Evolutionary conservation across 2,329 filamentous ascomycete species (phyloP).

Genomic region (Coniochaeta sp.): DNA sequence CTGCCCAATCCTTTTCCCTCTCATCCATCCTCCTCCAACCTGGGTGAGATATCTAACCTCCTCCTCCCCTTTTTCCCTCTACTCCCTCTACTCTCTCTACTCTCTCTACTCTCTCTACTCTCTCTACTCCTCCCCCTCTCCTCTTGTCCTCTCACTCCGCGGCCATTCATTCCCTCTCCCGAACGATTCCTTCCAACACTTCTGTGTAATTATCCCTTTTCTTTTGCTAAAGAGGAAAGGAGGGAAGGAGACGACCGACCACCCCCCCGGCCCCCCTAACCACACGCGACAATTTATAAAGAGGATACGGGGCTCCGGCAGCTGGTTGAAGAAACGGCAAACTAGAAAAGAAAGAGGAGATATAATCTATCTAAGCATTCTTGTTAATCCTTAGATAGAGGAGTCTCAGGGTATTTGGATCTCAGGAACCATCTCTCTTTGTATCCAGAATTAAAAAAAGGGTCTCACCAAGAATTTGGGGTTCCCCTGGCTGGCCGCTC

Average conservation of each 20-base stretch:
- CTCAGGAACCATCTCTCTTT: too few relatives aligned
- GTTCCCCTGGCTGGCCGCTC: conserved; percentile 10
- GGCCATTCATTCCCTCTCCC: conserved; percentile 50
- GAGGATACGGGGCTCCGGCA: conserved; percentile 11
- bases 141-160: conserved; percentile 26
- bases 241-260: conserved; percentile 26
- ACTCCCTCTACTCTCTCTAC: too few relatives aligned
- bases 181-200: conserved; percentile 37
- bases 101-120: conserved; percentile 13
- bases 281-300: conserved; percentile 18
- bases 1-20: conserved; percentile 50
- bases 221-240: conserved; percentile 21
- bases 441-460: too few relatives aligned
- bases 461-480: conserved; percentile 2
- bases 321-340: conserved; percentile 8
- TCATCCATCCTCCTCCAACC: conserved; percentile 47
- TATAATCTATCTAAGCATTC: not conserved
- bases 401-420: conserved; percentile 4
- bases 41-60: too few relatives aligned
- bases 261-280: too few relatives aligned
- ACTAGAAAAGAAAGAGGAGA: not conserved
- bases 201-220: conserved; percentile 19
- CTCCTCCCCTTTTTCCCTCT: too few relatives aligned
- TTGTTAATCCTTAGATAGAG: conserved; percentile 1
- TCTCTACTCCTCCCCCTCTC: conserved; percentile 20